Evolutionary conservation across 2,329 filamentous ascomycete species (phyloP), one percentile per base, ranked within the genome.

Genomic region (Lecanosticta acicola): DNA sequence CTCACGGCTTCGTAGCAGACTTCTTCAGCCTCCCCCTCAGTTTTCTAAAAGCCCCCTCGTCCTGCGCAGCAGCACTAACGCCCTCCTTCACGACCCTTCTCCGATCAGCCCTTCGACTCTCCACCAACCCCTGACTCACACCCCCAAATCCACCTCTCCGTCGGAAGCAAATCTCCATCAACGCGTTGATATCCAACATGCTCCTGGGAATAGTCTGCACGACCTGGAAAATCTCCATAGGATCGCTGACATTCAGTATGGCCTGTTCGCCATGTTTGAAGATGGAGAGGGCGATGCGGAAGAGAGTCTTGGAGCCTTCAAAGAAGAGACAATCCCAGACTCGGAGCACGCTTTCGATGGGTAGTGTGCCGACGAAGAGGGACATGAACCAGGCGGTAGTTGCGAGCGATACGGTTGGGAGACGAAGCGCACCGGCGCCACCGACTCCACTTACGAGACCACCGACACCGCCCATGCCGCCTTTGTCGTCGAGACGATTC

Each of bases 351-450:
- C 85, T 88, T 69, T 97, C 91, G 51, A 94, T 89, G 1, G 91
- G 91, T 14, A 97, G 72, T 0, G 87, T 94, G 43, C 90, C 89
- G 50, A 96, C 93, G 66, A 93, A 96, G 59, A 93, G 86, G 39
- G 87, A 94, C 91, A 97, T 96, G 67, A 97, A 94, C 91, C 91
- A 97, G 3, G 90, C 87, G 8, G 90, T 95, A 67, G 93, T 88
- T 57, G 89, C 94, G 3, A 97, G 77, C 0, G 87, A 93, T 55
- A 97, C 91, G 10, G 91, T 90, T 0, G 91, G 91, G 9, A 96
- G 76, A 3, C 85, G 78, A 7, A 63, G 66, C 53, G 48, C 70
- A 60, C 29, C 64, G 68, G 41, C 69, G 45, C 16, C 64, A 63
- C 46, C 69, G 41, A 66, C 66, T 40, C 59, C 60, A 59, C 68